Conservation (phyloP, 2,329 filamentous ascomycete species). For the Neocucurbitaria cava region DNA sequence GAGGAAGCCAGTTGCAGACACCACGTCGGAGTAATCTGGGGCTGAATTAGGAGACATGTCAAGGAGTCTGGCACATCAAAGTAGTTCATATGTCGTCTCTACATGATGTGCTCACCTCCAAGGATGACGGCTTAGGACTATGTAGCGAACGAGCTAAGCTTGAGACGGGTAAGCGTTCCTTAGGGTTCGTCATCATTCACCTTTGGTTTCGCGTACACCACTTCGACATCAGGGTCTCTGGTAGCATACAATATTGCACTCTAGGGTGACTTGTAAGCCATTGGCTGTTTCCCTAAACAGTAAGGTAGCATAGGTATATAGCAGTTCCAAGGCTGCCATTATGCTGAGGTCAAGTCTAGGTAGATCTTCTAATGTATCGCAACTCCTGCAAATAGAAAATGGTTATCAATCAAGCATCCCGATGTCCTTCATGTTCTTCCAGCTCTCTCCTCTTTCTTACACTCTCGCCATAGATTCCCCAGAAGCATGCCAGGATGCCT, state of each 20-base stretch:
- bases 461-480: conserved; percentile 70
- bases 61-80: neutral
- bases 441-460: conserved; percentile 38
- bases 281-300: no score
- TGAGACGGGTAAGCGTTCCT: neutral
- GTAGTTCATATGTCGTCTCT: neutral
- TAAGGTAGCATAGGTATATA: no score
- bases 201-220: no score
- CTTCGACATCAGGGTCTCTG: no score
- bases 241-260: no score
- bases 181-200: neutral
- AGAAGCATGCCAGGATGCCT: conserved; percentile 73
- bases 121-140: neutral
- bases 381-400: neutral
- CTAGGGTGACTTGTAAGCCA: no score
- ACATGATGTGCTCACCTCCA: neutral
- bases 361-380: neutral
- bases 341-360: neutral
- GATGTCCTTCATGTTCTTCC: conserved; percentile 40
- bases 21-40: conserved; percentile 18
- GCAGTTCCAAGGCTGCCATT: neutral
- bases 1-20: conserved; percentile 16
- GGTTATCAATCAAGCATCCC: conserved; percentile 30
- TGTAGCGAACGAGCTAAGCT: neutral
- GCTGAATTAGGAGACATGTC: neutral